phyloP scores from a whole-genome alignment of 345 rosid genomes.

The Citrus cavaleriei region DNA sequence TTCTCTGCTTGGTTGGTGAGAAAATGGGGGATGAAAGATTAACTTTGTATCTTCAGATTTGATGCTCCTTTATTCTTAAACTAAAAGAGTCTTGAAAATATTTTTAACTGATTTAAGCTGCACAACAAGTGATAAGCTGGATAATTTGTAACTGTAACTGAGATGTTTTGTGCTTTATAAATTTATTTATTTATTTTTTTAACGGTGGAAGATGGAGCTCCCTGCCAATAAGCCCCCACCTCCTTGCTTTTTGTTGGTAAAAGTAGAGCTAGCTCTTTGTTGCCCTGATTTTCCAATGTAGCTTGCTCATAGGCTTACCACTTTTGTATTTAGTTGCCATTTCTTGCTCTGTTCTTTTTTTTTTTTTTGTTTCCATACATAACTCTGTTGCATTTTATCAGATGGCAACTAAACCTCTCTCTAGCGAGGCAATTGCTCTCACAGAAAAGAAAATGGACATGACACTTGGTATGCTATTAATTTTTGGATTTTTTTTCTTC shows the following conservation, averaged over 20 bases:
- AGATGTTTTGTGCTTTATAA: not conserved
- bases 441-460: slow-evolving; percentile 89
- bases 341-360: not conserved
- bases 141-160: too few relatives aligned
- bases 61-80: not conserved
- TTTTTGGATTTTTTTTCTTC: not conserved
- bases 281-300: not conserved
- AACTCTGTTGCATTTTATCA: slow-evolving; percentile 5
- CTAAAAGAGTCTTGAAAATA: not conserved
- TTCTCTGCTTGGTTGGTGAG: not conserved
- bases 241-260: not conserved
- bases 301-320: not conserved
- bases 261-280: not conserved
- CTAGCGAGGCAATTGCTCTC: slow-evolving; percentile 70
- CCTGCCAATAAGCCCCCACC: too few relatives aligned
- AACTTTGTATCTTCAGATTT: not conserved
- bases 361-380: not conserved
- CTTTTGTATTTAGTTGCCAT: not conserved
- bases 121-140: not conserved
- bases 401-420: slow-evolving; percentile 70
- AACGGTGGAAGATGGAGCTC: not conserved
- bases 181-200: too few relatives aligned
- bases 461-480: slow-evolving; percentile 58
- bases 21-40: not conserved
- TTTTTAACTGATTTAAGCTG: not conserved